Base-by-base conservation (phyloP, 2,329 filamentous ascomycete species). In the Ophiostoma himal-ulmi region DNA sequence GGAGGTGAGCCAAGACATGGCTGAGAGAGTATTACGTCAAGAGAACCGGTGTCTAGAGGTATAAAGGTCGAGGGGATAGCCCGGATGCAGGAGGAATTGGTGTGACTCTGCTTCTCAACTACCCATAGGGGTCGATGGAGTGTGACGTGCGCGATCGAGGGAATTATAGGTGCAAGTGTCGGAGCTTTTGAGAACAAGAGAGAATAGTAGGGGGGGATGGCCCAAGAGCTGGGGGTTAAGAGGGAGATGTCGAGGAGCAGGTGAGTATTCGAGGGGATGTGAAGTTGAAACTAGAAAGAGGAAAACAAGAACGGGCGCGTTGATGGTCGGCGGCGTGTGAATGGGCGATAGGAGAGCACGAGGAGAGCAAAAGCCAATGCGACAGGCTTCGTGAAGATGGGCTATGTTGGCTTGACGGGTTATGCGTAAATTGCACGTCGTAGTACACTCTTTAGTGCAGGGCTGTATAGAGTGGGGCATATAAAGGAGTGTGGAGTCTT, bases 1-100 rank as follows among this genome's bases (percentile, higher is more conserved):
- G 65, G 80, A 77, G 67, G 81, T 81, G 70, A 86, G 75, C 64
- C 62, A 69, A 65, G 67, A 69, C 69, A 72, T 70, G n/a, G 36
- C 68, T 57, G 52, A 57, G 22, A 57, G 44, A 4, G 52, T 57
- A 57, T 26, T 57, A 57, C 22, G 52, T 26, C 52, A 57, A 57
- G 52, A 17, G 26, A 57, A 26, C 11, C n/a, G 48, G 10, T 30
- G 30, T 30, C 30, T 30, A 6, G 57, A 64, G 57, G 26, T 22
- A n/a, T 20, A 39, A 34, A 65, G 60, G 34, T 48, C 20, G 17
- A 65, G 20, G 6, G 22, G 26, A 13, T 20, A 26, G 39, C 48
- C 39, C 20, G 36, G 34, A 41, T 69, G 36, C 39, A 37, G n/a
- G n/a, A 37, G 36, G 20, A 11, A 26, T 22, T 26, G 30, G n/a